These are phyloP conservation scores for Salvia sclarea DNA, from an alignment of 305 asterid species.

Conservation along the genomic window DNA sequence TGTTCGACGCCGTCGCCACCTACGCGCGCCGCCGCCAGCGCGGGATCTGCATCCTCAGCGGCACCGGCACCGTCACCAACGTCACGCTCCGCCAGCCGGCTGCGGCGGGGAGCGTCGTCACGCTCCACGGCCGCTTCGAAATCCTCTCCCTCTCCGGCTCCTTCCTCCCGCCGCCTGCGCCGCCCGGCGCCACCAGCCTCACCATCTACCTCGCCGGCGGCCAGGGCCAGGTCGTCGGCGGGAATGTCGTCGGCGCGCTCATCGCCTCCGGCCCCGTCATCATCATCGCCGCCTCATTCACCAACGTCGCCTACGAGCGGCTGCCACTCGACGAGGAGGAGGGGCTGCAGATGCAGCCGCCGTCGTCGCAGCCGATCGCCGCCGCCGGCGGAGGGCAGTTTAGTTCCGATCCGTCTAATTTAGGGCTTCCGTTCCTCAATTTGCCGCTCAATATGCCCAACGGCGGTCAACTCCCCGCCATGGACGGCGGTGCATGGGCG, in stretches of 20 bases:
- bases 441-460: constrained; percentile 46
- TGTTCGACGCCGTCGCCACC: constrained; percentile 73
- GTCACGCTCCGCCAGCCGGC: constrained; percentile 73
- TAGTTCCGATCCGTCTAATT: constrained; percentile 45
- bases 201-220: constrained; percentile 75
- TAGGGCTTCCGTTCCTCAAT: constrained; percentile 55
- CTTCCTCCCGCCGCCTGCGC: constrained; percentile 86
- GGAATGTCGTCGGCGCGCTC: constrained; percentile 80
- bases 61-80: constrained; percentile 78
- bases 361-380: constrained; percentile 37
- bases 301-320: constrained; percentile 85
- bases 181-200: constrained; percentile 87
- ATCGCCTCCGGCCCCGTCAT: constrained; percentile 81
- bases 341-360: constrained; percentile 56
- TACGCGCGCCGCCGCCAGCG: constrained; percentile 74
- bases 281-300: constrained; percentile 75
- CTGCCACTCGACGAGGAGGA: constrained; percentile 75
- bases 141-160: constrained; percentile 79
- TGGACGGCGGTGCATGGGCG: constrained; percentile 71
- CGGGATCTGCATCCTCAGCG: constrained; percentile 76
- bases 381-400: constrained; percentile 41
- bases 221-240: constrained; percentile 92
- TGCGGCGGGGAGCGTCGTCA: constrained; percentile 69
- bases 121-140: constrained; percentile 82
- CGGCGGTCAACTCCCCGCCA: constrained; percentile 49